Conservation (phyloP, 345 rosid genomes). For the Corymbia maculata region DNA sequence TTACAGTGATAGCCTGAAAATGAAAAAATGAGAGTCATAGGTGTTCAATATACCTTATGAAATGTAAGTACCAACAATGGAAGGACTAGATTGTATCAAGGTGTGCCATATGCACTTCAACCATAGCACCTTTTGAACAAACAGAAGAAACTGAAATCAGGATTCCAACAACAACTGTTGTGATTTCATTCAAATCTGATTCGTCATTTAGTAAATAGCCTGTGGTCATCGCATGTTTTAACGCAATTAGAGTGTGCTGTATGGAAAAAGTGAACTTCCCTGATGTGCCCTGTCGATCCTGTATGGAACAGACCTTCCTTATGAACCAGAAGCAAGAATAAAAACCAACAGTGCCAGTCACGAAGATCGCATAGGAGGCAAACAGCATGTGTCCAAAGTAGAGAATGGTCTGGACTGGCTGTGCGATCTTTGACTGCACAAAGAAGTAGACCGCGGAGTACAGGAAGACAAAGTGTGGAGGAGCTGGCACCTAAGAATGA, state of each 20-base stretch:
- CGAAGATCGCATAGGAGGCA: slow-evolving; percentile 25
- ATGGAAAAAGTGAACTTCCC: background rate
- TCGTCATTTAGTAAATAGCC: background rate
- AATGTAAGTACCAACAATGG: background rate
- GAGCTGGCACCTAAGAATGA: slow-evolving; percentile 25
- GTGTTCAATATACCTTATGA: background rate
- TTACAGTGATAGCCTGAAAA: background rate
- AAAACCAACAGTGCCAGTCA: slow-evolving; percentile 20
- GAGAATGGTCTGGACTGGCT: slow-evolving; percentile 13
- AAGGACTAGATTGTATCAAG: background rate
- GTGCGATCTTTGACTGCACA: slow-evolving; percentile 22
- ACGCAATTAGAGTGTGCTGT: background rate
- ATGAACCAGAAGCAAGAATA: slow-evolving; percentile 15
- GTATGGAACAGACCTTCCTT: background rate
- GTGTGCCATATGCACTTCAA: background rate
- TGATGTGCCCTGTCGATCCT: background rate
- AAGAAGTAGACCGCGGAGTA: slow-evolving; percentile 25
- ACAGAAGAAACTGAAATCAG: background rate
- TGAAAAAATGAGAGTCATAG: background rate
- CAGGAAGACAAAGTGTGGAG: slow-evolving; percentile 26
- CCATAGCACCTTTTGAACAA: background rate
- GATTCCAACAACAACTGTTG: background rate
- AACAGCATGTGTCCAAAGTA: slow-evolving; percentile 24
- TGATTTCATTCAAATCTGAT: background rate
- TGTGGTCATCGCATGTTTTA: background rate